Evolutionary conservation across 2,329 filamentous ascomycete species (phyloP).

Genomic region (Colletotrichum lini): DNA sequence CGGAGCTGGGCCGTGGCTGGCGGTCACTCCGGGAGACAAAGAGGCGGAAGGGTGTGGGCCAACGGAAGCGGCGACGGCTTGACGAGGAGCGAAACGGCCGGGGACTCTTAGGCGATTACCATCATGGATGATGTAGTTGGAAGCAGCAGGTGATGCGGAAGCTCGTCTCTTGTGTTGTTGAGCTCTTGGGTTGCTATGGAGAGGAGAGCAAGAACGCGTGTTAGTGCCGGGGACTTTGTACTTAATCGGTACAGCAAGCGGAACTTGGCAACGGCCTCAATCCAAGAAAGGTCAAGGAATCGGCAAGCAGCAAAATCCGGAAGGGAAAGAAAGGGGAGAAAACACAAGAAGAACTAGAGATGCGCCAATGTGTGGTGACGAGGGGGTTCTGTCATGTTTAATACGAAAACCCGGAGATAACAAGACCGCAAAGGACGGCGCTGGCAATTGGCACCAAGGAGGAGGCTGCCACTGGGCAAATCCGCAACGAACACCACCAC

Average conservation of each 20-base stretch:
- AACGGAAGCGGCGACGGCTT: conserved; percentile 23
- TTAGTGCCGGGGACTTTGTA: conserved; percentile 18
- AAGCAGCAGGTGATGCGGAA: conserved; percentile 41
- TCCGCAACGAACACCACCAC: conserved; percentile 7
- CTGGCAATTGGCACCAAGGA: conserved; percentile 1
- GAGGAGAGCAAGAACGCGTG: conserved; percentile 24
- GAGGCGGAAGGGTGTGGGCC: conserved; percentile 10
- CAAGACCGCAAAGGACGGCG: conserved; percentile 30
- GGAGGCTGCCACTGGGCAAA: conserved; percentile 28
- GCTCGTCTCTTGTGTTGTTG: conserved; percentile 42
- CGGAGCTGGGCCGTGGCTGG: conserved; percentile 37
- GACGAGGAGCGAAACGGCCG: conserved; percentile 31
- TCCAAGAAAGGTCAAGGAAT: conserved; percentile 25
- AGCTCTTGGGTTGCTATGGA: conserved; percentile 36
- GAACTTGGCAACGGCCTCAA: conserved; percentile 21
- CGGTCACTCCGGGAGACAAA: conserved; percentile 29
- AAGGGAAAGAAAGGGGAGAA: background rate
- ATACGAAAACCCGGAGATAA: conserved; percentile 24
- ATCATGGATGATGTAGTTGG: conserved; percentile 36
- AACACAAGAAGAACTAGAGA: conserved; percentile 17
- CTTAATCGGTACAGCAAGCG: conserved; percentile 16
- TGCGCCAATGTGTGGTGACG: conserved; percentile 30
- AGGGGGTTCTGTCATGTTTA: conserved; percentile 33
- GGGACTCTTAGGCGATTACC: conserved; percentile 39
- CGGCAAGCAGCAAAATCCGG: conserved; percentile 21